These are phyloP conservation scores for Lactarius sanguifluus DNA, from an alignment of 768 basidiomycete genomes.

Conservation along the genomic window DNA sequence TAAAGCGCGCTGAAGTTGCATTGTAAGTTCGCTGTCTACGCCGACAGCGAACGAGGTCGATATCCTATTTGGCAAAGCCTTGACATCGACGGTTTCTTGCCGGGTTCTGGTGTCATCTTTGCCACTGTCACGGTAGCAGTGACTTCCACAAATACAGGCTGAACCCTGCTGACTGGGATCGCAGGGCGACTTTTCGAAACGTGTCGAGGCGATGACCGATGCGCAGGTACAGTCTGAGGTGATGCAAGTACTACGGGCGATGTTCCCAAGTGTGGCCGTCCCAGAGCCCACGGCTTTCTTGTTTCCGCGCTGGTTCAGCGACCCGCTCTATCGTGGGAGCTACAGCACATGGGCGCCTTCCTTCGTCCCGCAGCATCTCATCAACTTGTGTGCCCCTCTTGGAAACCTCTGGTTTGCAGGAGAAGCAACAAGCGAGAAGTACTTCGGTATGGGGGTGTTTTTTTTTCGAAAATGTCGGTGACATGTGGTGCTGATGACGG, in stretches of 20 bases:
- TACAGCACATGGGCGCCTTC: conserved; percentile 67
- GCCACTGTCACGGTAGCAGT: conserved; percentile 49
- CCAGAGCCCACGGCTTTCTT: conserved; percentile 51
- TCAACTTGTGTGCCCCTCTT: conserved; percentile 55
- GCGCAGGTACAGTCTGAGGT: conserved; percentile 51
- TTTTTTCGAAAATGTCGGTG: neutral
- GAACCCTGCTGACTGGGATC: neutral
- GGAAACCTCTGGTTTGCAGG: conserved; percentile 58
- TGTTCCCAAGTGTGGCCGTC: conserved; percentile 54
- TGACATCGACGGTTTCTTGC: conserved; percentile 55
- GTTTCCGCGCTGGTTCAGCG: conserved; percentile 50
- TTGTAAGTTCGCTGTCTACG: conserved; percentile 19
- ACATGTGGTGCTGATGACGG: neutral
- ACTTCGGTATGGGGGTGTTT: conserved; percentile 44
- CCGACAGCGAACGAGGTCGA: conserved; percentile 21
- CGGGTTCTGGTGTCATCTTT: conserved; percentile 57
- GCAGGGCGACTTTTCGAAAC: conserved; percentile 57
- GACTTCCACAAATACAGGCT: conserved; percentile 18
- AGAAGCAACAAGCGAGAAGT: conserved; percentile 54
- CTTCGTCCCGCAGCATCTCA: conserved; percentile 49
- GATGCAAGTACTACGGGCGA: conserved; percentile 50
- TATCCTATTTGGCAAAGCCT: conserved; percentile 69
- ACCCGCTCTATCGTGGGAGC: conserved; percentile 54
- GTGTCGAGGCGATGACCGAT: conserved; percentile 54
- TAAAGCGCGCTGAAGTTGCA: neutral